These are phyloP conservation scores for Aspergillus vadensis DNA, from an alignment of 2,329 filamentous ascomycete genomes.

Conservation along the genomic window DNA sequence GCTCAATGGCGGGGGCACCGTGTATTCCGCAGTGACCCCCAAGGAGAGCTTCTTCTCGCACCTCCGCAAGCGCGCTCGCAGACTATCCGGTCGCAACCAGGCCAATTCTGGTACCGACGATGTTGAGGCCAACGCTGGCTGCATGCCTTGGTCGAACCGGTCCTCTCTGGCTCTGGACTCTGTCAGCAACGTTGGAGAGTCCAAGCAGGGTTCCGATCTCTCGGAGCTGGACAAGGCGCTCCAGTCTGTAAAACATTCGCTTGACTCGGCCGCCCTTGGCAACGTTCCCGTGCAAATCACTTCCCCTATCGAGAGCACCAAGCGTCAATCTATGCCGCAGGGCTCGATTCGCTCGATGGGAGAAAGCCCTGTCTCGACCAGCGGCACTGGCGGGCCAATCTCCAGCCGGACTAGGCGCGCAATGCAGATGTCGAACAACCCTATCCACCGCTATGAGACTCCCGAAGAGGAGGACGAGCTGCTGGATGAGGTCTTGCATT, in stretches of 20 bases:
- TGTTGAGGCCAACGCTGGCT: constrained; percentile 88
- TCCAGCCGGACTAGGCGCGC: constrained; percentile 80
- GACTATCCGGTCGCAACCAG: constrained; percentile 89
- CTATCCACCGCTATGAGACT: constrained; percentile 84
- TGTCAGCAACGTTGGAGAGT: constrained; percentile 52
- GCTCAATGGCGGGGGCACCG: constrained; percentile 75
- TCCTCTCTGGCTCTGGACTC: constrained; percentile 79
- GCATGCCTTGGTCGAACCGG: constrained; percentile 83
- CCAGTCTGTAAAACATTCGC: constrained; percentile 61
- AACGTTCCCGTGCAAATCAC: constrained; percentile 42
- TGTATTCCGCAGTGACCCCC: constrained; percentile 74
- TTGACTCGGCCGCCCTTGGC: constrained; percentile 49
- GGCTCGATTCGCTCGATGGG: constrained; percentile 33
- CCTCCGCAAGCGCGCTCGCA: constrained; percentile 85
- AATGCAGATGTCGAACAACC: constrained; percentile 68
- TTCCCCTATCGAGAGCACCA: constrained; percentile 34
- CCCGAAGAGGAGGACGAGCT: constrained; percentile 96
- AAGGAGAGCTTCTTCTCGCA: constrained; percentile 99
- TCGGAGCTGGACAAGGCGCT: constrained; percentile 64
- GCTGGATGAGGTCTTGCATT: constrained; percentile 81
- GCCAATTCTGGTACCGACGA: constrained; percentile 82
- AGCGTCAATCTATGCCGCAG: constrained; percentile 45
- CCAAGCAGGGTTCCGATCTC: constrained; percentile 54
- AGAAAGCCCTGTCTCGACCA: constrained; percentile 31
- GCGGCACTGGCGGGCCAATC: constrained; percentile 53